Base-by-base conservation (phyloP, 2,329 filamentous ascomycete species). In the Calonectria honghensis region DNA sequence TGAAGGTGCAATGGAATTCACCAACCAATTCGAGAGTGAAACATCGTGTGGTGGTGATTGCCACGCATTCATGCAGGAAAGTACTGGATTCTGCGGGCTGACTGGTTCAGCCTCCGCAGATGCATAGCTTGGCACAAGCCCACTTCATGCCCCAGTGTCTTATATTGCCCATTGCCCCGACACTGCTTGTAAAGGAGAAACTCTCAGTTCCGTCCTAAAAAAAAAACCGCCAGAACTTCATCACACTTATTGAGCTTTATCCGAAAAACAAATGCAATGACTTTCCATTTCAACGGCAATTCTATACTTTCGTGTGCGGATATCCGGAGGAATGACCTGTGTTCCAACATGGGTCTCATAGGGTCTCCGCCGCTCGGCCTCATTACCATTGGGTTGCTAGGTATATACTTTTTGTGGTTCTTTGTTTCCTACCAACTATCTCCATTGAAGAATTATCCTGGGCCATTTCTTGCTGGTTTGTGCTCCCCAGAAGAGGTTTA, bases 371-470 rank as follows among this genome's bases (percentile, higher is more conserved):
- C 13, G 6, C 6, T 61, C 10, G 6, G 24, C 13, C 6, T 20
- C 2, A 7, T 31, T 18, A 37, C 2, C 2, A 29, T 31, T 16
- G 35, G 18, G 14, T 18, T 41, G 37, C 20, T 27, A 29, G 6
- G 2, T 11, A 16, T 27, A 5, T 14, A 71, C 3, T 71, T 24
- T 3, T 18, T 79, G 3, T 80, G 75, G 78, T 68, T 57, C 6
- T 18, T 78, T 39, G 51, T 45, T 1, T 72, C 75, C 1, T 75
- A 79, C 31, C 57, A 76, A 13, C 41, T 51, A 0, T 80, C 78
- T 59, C 84, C 80, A 0, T 68, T 85, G 50, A 81, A 74, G 57
- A 82, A 76, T 9, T 85, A 82, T 69, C 83, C 83, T 2, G 84
- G 83, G 4, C 84, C 83, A 1, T 77, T 80, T 31, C 74, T 84